phyloP scores from a whole-genome alignment of 108 stramenopile genomes.

The Skeletonema costatum region DNA sequence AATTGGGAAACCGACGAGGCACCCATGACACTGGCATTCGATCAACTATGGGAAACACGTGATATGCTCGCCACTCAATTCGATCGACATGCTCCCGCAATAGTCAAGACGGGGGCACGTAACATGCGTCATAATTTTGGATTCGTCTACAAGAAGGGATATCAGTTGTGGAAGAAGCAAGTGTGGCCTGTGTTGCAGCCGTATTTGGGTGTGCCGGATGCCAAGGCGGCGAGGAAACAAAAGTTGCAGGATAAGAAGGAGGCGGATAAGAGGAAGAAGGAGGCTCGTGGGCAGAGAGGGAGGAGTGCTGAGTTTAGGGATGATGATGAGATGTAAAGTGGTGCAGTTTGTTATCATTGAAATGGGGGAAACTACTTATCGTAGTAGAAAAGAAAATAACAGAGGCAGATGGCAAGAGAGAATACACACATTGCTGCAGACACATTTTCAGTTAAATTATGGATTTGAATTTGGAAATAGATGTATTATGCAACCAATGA shows the following conservation, averaged over 20 bases:
- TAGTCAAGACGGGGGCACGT: conserved; percentile 68
- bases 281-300: conserved; percentile 54
- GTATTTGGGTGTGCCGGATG: conserved; percentile 79
- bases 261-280: conserved; percentile 54
- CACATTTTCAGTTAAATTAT: background rate
- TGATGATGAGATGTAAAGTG: conserved; percentile 59
- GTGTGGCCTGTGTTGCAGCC: conserved; percentile 88
- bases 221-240: conserved; percentile 67
- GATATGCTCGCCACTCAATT: conserved; percentile 54
- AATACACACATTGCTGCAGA: background rate
- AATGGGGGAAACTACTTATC: background rate
- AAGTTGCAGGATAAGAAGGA: conserved; percentile 79
- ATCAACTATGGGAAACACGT: conserved; percentile 68
- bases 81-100: conserved; percentile 78
- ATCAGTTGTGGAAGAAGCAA: conserved; percentile 68
- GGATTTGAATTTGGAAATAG: background rate
- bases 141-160: conserved; percentile 68
- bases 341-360: background rate
- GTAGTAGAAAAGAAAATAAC: background rate
- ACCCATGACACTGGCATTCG: conserved; percentile 68
- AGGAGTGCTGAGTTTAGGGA: conserved; percentile 80
- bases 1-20: conserved; percentile 92
- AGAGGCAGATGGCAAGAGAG: background rate
- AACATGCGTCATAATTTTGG: conserved; percentile 83
- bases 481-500: no score